These are phyloP conservation scores for Rosa rugosa DNA, from an alignment of 306 rosid genomes.

Conservation along the genomic window DNA sequence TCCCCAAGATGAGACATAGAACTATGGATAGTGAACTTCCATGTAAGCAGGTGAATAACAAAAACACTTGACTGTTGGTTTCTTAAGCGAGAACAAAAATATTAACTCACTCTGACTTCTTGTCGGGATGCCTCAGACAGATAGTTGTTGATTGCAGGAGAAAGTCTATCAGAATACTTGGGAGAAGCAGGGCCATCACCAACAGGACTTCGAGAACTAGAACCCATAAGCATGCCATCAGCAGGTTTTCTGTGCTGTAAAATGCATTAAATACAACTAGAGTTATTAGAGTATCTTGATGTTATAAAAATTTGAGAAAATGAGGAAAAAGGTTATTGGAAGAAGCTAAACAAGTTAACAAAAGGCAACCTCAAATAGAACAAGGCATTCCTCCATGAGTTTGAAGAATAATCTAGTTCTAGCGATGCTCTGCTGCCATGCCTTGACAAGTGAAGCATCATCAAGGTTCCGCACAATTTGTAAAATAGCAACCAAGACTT, in stretches of 20 bases:
- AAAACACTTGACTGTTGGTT: slow-evolving; percentile 3
- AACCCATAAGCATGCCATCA: slow-evolving; percentile 90
- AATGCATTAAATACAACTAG: slow-evolving; percentile 17
- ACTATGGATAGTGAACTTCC: not conserved
- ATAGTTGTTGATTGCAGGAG: slow-evolving; percentile 95
- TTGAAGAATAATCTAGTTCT: slow-evolving; percentile 96
- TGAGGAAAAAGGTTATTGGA: not conserved
- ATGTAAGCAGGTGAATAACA: slow-evolving; percentile 11
- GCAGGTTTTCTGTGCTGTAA: slow-evolving; percentile 94
- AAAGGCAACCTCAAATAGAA: slow-evolving; percentile 76
- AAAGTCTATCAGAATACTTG: slow-evolving; percentile 92
- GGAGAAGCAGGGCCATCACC: slow-evolving; percentile 92
- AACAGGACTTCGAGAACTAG: slow-evolving; percentile 89
- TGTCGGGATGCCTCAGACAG: slow-evolving; percentile 97
- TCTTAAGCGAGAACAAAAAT: slow-evolving; percentile 19
- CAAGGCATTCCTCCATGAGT: slow-evolving; percentile 92
- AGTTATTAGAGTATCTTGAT: not conserved
- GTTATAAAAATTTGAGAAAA: not conserved
- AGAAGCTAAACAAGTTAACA: slow-evolving; percentile 2
- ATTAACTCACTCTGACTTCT: slow-evolving; percentile 85
- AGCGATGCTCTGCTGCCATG: slow-evolving; percentile 97
- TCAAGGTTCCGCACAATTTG: slow-evolving; percentile 97
- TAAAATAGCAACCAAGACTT: slow-evolving; percentile 77
- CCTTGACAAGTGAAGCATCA: slow-evolving; percentile 84
- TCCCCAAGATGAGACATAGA: slow-evolving; percentile 5